phyloP scores from a whole-genome alignment of 2,329 filamentous ascomycete genomes.

The Aspergillus udagawae region DNA sequence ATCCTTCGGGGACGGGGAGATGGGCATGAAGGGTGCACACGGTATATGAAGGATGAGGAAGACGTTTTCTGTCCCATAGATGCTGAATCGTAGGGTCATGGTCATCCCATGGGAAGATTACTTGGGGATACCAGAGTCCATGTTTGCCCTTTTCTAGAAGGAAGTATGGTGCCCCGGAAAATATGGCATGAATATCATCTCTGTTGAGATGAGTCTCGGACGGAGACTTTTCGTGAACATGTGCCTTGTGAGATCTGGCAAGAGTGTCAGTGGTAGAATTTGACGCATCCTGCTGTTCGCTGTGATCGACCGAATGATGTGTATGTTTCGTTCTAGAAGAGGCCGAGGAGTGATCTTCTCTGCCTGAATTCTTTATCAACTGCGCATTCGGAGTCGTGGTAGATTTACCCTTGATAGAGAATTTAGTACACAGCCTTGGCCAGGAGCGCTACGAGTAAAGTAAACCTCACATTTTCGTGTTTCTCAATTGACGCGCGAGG shows the following conservation, averaged over 20 bases:
- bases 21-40: slow-evolving; percentile 43
- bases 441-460: background rate
- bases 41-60: slow-evolving; percentile 40
- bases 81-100: slow-evolving; percentile 37
- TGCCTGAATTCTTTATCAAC: background rate
- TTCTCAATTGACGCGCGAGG: background rate
- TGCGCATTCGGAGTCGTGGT: background rate
- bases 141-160: slow-evolving; percentile 41
- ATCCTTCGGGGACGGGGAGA: slow-evolving; percentile 38
- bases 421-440: background rate
- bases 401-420: background rate
- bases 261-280: background rate
- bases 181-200: slow-evolving; percentile 38
- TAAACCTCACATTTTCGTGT: background rate
- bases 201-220: slow-evolving; percentile 21
- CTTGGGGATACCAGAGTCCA: slow-evolving; percentile 39
- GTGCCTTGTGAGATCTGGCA: background rate
- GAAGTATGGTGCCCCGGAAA: slow-evolving; percentile 44
- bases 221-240: background rate
- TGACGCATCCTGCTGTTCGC: background rate
- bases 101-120: slow-evolving; percentile 43
- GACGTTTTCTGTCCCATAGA: slow-evolving; percentile 37
- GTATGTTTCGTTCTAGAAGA: background rate
- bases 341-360: background rate
- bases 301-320: background rate